phyloP scores from a whole-genome alignment of 352 stramenopile genomes.

The Pythium rishiriense region DNA sequence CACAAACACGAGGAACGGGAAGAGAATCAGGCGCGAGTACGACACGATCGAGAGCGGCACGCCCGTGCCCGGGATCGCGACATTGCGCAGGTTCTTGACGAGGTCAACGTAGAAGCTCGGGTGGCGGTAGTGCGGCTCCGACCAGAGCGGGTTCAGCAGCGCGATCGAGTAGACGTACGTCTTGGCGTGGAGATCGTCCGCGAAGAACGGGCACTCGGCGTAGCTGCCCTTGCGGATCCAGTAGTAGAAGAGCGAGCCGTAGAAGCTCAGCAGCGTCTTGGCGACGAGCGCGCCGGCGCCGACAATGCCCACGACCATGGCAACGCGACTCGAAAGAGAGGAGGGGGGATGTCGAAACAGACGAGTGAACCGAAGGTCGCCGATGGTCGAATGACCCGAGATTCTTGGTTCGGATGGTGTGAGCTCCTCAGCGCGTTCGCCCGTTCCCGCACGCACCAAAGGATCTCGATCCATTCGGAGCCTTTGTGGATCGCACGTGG shows the following conservation, averaged over 20 bases:
- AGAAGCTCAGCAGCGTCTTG: slow-evolving; percentile 70
- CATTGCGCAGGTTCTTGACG: slow-evolving; percentile 97
- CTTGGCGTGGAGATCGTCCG: slow-evolving; percentile 77
- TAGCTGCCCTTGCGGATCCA: slow-evolving; percentile 76
- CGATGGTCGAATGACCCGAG: slow-evolving; percentile 14
- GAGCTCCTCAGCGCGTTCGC: too few species aligned
- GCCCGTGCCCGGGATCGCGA: slow-evolving; percentile 96
- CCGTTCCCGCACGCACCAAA: neutral
- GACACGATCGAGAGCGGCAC: slow-evolving; percentile 90
- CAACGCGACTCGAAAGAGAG: too few species aligned
- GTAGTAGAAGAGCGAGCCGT: slow-evolving; percentile 78
- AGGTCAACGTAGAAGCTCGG: slow-evolving; percentile 93
- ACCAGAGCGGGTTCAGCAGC: slow-evolving; percentile 94
- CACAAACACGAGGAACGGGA: slow-evolving; percentile 86
- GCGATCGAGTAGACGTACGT: slow-evolving; percentile 96
- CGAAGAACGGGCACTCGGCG: slow-evolving; percentile 78
- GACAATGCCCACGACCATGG: slow-evolving; percentile 39
- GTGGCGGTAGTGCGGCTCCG: slow-evolving; percentile 96
- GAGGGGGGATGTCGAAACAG: neutral
- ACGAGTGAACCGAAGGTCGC: slow-evolving; percentile 1
- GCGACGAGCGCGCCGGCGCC: slow-evolving; percentile 27
- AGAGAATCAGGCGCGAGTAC: slow-evolving; percentile 80
- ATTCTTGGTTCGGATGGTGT: neutral
- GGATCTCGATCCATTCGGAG: slow-evolving; percentile 9
- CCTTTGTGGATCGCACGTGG: slow-evolving; percentile 4